Evolutionary conservation across 192 early-diverging fungal genomes (phyloP).

Genomic region (Ambispora gerdemannii): DNA sequence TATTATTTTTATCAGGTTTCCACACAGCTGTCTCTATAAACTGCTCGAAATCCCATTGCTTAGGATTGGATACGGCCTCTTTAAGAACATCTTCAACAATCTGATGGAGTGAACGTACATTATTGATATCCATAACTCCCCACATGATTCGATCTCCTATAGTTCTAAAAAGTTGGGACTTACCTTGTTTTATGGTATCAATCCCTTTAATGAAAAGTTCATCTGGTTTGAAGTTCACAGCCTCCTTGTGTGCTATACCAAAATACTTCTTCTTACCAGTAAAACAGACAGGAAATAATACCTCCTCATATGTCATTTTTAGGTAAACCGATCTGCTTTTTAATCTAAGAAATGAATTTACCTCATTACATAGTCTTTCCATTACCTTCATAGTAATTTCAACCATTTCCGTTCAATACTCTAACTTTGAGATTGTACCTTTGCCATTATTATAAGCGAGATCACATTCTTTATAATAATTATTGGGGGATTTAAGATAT

Average conservation of each 20-base stretch:
- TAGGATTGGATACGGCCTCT: neutral
- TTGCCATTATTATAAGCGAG: neutral
- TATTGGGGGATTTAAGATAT: constrained; percentile 2
- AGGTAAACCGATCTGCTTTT: constrained; percentile 15
- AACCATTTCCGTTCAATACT: constrained; percentile 19
- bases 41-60: neutral
- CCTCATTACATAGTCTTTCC: neutral
- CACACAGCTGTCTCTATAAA: constrained; percentile 3
- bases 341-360: constrained; percentile 15
- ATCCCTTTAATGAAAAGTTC: constrained; percentile 14
- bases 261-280: constrained; percentile 16
- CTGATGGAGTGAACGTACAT: neutral
- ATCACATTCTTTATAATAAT: constrained; percentile 23
- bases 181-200: constrained; percentile 15
- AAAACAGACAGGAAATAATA: constrained; percentile 28
- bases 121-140: neutral
- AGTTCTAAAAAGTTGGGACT: neutral
- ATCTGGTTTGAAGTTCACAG: constrained; percentile 5
- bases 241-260: neutral
- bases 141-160: neutral
- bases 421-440: neutral
- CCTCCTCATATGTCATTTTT: constrained; percentile 16
- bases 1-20: constrained; percentile 3
- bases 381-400: constrained; percentile 19
- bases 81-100: constrained; percentile 14